A percentile compares a stretch with the other conserved stretches of the same genome.
Conservation (phyloP, 495 filamentous ascomycete genomes). For the Terfezia claveryi region DNA sequence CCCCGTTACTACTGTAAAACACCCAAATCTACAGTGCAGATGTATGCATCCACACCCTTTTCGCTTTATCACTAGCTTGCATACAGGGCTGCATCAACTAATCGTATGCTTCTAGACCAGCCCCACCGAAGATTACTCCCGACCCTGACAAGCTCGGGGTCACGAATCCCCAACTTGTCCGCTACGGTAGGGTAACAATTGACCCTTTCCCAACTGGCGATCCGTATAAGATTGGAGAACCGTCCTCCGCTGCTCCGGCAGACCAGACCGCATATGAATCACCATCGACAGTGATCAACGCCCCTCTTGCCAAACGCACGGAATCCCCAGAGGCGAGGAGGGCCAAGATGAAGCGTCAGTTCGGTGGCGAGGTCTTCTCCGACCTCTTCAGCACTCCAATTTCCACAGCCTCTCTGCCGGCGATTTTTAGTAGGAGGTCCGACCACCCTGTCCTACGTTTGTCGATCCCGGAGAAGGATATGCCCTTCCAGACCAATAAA, state of each 20-base stretch:
- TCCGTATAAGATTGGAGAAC: background rate
- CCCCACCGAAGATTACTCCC: background rate
- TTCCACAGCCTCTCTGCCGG: background rate
- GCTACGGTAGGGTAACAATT: background rate
- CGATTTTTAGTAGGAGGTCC: background rate
- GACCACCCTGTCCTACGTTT: conserved; percentile 1
- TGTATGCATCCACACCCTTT: background rate
- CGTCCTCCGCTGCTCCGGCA: background rate
- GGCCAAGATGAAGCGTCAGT: conserved; percentile 19
- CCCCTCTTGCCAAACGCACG: conserved; percentile 25
- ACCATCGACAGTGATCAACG: conserved; percentile 12
- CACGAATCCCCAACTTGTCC: background rate
- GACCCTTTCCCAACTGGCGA: background rate
- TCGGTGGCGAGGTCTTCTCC: conserved; percentile 15
- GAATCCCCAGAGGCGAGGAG: conserved; percentile 19
- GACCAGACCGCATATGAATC: background rate
- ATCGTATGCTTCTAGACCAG: background rate
- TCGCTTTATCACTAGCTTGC: background rate
- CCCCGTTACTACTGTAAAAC: background rate
- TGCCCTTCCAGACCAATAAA: conserved; percentile 25
- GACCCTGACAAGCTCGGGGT: background rate
- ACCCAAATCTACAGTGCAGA: background rate
- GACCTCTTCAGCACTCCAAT: conserved; percentile 1
- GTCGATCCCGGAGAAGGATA: background rate
- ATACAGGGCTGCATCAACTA: background rate